A percentile compares a stretch with the other conserved stretches of the same genome.
These are phyloP conservation scores for Plantago lanceolata DNA, from an alignment of 305 asterid species.

Conservation along the genomic window DNA sequence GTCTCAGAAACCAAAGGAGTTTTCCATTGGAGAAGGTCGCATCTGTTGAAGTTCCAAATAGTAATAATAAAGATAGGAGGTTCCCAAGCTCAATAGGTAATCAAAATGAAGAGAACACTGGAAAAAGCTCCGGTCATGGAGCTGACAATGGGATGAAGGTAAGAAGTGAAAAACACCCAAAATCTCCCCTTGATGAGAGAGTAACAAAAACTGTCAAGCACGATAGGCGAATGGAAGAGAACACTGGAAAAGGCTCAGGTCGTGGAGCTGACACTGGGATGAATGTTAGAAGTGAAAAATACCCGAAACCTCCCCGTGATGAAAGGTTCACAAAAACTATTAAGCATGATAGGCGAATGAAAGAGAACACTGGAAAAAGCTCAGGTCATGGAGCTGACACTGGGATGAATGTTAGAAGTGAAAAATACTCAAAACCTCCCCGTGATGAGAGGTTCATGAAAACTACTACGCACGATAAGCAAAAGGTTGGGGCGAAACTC, in stretches of 20 bases:
- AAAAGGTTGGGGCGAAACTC: slow-evolving; percentile 20
- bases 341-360: slow-evolving; percentile 31
- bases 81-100: slow-evolving; percentile 25
- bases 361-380: slow-evolving; percentile 31
- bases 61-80: slow-evolving; percentile 26
- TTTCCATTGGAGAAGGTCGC: slow-evolving; percentile 27
- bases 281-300: slow-evolving; percentile 37
- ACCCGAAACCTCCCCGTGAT: slow-evolving; percentile 27
- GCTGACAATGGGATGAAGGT: slow-evolving; percentile 34
- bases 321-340: slow-evolving; percentile 30
- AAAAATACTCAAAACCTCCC: slow-evolving; percentile 28
- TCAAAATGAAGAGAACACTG: slow-evolving; percentile 33
- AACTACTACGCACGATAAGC: slow-evolving; percentile 34
- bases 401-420: slow-evolving; percentile 38
- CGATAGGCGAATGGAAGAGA: slow-evolving; percentile 30
- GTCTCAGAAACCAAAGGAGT: slow-evolving; percentile 32
- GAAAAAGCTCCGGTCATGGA: slow-evolving; percentile 22
- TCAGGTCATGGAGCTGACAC: slow-evolving; percentile 21
- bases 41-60: slow-evolving; percentile 30
- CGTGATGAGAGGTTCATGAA: slow-evolving; percentile 31
- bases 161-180: slow-evolving; percentile 33
- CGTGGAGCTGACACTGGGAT: slow-evolving; percentile 28
- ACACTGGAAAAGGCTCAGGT: slow-evolving; percentile 24
- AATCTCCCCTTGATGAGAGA: slow-evolving; percentile 30
- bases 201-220: slow-evolving; percentile 29